A percentile compares a stretch with the other conserved stretches of the same genome.
Conservation (phyloP, 202 grass and related monocot genomes). For the Carex arenaria region DNA sequence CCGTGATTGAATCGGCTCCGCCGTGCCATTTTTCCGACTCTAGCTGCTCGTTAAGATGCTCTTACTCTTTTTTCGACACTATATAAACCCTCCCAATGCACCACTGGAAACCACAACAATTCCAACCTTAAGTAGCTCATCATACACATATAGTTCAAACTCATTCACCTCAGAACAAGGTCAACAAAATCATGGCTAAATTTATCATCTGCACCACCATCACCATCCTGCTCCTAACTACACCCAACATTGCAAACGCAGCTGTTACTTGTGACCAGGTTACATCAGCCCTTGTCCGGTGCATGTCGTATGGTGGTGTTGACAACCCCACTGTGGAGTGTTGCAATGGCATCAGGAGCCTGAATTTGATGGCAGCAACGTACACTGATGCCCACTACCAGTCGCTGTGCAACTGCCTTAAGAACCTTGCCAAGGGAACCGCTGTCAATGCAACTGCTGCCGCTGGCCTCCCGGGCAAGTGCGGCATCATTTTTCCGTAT, state of each 20-base stretch:
- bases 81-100: too few relatives aligned
- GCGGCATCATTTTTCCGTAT: slow-evolving; percentile 36
- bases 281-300: background rate
- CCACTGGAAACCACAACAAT: too few relatives aligned
- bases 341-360: slow-evolving; percentile 29
- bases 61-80: too few relatives aligned
- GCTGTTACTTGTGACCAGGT: background rate
- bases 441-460: background rate
- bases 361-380: slow-evolving; percentile 11
- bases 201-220: background rate
- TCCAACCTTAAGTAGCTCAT: too few relatives aligned
- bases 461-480: slow-evolving; percentile 32
- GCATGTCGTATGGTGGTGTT: slow-evolving; percentile 33
- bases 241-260: background rate
- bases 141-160: too few relatives aligned
- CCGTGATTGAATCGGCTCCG: too few relatives aligned
- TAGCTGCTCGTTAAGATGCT: too few relatives aligned
- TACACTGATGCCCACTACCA: slow-evolving; percentile 23
- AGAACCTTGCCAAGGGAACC: slow-evolving; percentile 20
- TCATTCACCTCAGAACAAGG: too few relatives aligned
- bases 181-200: slow-evolving; percentile 5
- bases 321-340: slow-evolving; percentile 21
- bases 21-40: too few relatives aligned
- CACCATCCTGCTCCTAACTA: background rate
- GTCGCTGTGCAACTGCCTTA: slow-evolving; percentile 44